Conservation (phyloP, 805 yeast genomes). For the Komagataella populi region DNA sequence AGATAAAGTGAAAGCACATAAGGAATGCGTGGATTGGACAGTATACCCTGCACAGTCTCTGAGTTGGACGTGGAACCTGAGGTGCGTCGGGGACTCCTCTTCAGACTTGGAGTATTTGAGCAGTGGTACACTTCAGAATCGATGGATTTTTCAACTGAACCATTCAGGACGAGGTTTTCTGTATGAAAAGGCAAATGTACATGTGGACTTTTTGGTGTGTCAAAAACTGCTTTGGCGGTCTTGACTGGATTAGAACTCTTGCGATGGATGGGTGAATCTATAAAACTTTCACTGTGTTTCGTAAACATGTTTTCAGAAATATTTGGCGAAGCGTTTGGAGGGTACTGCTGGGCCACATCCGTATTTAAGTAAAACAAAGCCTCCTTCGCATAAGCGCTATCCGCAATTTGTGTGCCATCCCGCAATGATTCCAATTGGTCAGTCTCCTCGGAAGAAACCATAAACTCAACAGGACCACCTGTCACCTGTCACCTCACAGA, state of each 20-base stretch:
- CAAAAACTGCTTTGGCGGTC: neutral
- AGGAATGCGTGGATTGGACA: constrained; percentile 35
- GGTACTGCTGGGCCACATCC: neutral
- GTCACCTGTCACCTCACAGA: neutral
- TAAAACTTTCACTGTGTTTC: constrained; percentile 1
- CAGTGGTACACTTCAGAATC: neutral
- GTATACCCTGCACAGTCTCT: neutral
- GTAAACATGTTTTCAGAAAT: constrained; percentile 6
- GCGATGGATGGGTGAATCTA: neutral
- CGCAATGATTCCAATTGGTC: neutral
- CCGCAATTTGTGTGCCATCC: neutral
- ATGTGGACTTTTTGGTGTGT: neutral
- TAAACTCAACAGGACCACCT: neutral
- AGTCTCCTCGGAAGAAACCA: neutral
- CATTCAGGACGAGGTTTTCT: neutral
- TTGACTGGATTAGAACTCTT: neutral
- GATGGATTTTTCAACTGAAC: neutral
- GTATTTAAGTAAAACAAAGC: neutral
- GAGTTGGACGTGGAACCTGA: neutral
- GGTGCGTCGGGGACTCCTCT: neutral
- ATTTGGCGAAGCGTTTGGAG: neutral
- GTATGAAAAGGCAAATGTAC: constrained; percentile 2
- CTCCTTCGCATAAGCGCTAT: neutral
- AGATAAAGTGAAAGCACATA: constrained; percentile 46
- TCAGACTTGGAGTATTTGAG: neutral